phyloP scores from a whole-genome alignment of 2,329 filamentous ascomycete genomes.

The Microdochium nivale region DNA sequence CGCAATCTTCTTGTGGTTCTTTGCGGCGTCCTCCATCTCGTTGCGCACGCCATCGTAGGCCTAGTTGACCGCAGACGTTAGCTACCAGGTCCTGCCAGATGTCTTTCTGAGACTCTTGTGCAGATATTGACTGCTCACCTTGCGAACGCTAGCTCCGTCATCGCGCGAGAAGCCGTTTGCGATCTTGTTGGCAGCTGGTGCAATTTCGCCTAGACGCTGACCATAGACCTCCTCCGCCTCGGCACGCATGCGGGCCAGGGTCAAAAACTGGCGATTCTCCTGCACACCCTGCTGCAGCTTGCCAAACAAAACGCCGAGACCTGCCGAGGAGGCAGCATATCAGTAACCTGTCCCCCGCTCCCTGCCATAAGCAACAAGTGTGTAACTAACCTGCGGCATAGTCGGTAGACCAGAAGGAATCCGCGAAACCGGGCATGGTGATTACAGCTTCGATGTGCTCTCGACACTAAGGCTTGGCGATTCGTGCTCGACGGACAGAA shows the following conservation, averaged over 20 bases:
- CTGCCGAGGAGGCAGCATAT: constrained; percentile 24
- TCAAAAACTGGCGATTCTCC: constrained; percentile 91
- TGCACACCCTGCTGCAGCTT: constrained; percentile 95
- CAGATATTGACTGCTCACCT: constrained; percentile 50
- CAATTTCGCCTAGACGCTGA: constrained; percentile 71
- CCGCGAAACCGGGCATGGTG: constrained; percentile 80
- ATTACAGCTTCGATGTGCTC: not conserved
- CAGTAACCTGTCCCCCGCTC: not conserved
- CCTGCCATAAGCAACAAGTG: not conserved
- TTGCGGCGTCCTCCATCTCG: constrained; percentile 86
- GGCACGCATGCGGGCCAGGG: constrained; percentile 85
- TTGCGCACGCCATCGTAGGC: constrained; percentile 88
- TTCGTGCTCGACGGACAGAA: not conserved
- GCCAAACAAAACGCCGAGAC: constrained; percentile 86
- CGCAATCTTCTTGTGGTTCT: constrained; percentile 90
- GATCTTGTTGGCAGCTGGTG: constrained; percentile 72
- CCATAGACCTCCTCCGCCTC: constrained; percentile 92
- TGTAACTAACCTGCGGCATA: constrained; percentile 73
- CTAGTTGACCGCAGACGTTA: constrained; percentile 30
- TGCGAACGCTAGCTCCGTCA: constrained; percentile 91
- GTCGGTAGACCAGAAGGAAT: constrained; percentile 97
- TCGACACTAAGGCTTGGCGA: not conserved
- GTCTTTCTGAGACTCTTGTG: not conserved
- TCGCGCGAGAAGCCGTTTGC: constrained; percentile 78
- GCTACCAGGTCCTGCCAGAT: not conserved